Evolutionary conservation across 2,329 filamentous ascomycete species (phyloP), one percentile per base, ranked within the genome.

Genomic region (Xylariaceae sp.): DNA sequence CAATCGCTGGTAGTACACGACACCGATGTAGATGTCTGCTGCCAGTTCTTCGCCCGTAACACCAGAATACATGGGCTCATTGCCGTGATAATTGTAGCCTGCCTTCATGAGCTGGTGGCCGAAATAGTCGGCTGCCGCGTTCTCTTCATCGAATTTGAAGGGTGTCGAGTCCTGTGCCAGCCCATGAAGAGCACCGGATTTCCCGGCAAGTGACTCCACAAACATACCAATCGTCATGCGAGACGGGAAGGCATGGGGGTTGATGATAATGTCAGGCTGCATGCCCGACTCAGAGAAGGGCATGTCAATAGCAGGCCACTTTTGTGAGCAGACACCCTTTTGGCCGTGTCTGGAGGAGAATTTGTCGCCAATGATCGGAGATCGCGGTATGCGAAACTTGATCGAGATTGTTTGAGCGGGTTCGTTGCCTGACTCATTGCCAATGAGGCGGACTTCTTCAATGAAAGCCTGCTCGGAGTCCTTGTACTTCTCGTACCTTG

Each of bases 201-300:
- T 99, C 53, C 94, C 94, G 10, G 94, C 94, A 45, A 99, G 80
- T 5, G 91, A 96, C 75, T 99, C 94, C 65, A 99, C 84, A 71
- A 99, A 97, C 89, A 97, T 97, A 66, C 94, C 94, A 66, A 99
- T 99, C 17, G 94, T 99, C 94, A 99, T 99, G 71, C 94, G 91
- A 41, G 92, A 97, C 7, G 94, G 94, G 80, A 99, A 99, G 65
- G 94, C 94, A 78, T 99, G 94, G 38, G 94, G 94, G 74, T 99
- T 99, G 77, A 99, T 99, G 71, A 99, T 99, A 62, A 96, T 80
- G 70, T 99, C 94, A 10, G 94, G 94, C 65, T 96, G 91, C 53
- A 99, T 97, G 47, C 94, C 94, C 6, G 87, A 89, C 73, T 99
- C 94, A 2, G 89, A 90, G 72, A 97, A 99, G 3, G 94, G 94